Percentiles rank a stretch among this genome's conserved stretches.
phyloP scores from a whole-genome alignment of 495 filamentous ascomycete species.

The Neurospora sp. region DNA sequence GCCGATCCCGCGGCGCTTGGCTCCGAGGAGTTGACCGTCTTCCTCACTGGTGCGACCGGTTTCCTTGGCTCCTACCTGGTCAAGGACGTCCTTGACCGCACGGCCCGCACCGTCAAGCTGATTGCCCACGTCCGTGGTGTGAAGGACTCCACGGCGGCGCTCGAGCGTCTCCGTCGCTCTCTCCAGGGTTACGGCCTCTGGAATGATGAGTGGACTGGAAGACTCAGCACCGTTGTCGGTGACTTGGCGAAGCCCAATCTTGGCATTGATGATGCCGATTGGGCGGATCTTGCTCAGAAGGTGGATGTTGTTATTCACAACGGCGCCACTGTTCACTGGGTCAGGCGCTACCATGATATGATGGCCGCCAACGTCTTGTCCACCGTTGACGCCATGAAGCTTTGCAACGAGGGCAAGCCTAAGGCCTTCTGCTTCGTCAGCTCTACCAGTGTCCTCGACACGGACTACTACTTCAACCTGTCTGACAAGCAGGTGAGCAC shows the following conservation, averaged over 20 bases:
- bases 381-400: conserved; percentile 64
- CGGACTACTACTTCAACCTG: conserved; percentile 61
- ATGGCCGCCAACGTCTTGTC: conserved; percentile 69
- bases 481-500: conserved; percentile 48
- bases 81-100: conserved; percentile 56
- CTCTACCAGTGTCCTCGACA: conserved; percentile 78
- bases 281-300: conserved; percentile 51
- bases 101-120: conserved; percentile 49
- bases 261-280: conserved; percentile 52
- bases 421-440: conserved; percentile 79
- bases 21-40: conserved; percentile 45
- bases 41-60: conserved; percentile 86
- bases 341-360: conserved; percentile 67
- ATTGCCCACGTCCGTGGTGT: conserved; percentile 66
- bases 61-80: conserved; percentile 83
- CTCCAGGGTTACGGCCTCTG: conserved; percentile 71
- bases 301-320: conserved; percentile 85
- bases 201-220: conserved; percentile 55
- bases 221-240: conserved; percentile 58
- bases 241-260: conserved; percentile 62
- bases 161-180: conserved; percentile 42
- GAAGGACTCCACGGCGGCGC: conserved; percentile 36
- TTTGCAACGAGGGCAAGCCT: conserved; percentile 66
- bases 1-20: conserved; percentile 21
- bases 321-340: conserved; percentile 82